Evolutionary conservation across 257 asterid species (phyloP).

Genomic region (Solanum gracilifrons): DNA sequence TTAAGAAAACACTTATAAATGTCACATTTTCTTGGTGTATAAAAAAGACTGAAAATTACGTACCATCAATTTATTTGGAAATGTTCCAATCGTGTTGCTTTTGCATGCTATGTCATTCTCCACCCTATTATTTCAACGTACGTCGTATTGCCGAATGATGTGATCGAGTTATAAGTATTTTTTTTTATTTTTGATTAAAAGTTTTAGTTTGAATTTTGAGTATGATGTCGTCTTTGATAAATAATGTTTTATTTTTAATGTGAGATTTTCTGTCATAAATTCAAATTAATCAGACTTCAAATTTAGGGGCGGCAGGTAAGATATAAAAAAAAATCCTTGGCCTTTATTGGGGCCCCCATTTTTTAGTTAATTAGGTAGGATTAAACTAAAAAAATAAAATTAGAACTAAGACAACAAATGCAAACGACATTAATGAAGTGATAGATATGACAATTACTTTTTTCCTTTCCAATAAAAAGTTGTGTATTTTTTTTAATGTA

Average conservation of each 20-base stretch:
- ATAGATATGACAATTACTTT: too few relatives aligned
- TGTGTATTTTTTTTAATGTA: too few relatives aligned
- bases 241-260: background rate
- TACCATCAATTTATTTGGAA: background rate
- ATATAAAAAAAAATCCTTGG: too few relatives aligned
- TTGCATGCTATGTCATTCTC: background rate
- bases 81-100: background rate
- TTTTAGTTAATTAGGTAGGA: too few relatives aligned
- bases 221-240: background rate
- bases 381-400: too few relatives aligned
- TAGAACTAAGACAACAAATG: too few relatives aligned
- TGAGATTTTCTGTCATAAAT: background rate
- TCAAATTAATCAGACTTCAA: background rate
- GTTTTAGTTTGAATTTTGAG: accelerated
- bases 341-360: too few relatives aligned
- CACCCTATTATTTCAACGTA: background rate
- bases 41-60: slow-evolving; percentile 5
- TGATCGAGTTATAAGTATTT: background rate
- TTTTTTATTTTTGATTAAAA: background rate
- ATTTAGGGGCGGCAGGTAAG: too few relatives aligned
- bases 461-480: too few relatives aligned
- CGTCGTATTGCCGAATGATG: accelerated
- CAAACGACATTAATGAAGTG: too few relatives aligned
- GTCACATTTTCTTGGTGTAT: background rate
- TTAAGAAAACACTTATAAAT: slow-evolving; percentile 3